Base-by-base conservation (phyloP, 2,329 filamentous ascomycete genomes). In the Xylaria sp. region DNA sequence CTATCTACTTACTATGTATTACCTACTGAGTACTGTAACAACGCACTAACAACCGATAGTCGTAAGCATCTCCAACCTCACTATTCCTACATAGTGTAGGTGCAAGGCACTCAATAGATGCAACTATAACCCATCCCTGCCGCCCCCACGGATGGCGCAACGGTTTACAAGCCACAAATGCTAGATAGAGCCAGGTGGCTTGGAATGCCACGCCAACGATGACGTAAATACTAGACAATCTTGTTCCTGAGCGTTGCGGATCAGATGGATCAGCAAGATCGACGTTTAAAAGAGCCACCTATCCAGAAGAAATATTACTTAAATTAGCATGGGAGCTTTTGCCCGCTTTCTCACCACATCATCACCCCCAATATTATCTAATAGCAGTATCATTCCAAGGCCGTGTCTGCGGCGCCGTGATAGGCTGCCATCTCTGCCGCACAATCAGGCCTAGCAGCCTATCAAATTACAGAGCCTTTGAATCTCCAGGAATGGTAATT, bases 151-250 rank as follows among this genome's bases (percentile, higher is more conserved):
- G 37, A 35, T 40, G 25, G 55, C 32, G 63, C 25, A 57, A 67
- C 53, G 35, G 60, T 50, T 50, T 44, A 21, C 62, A 59, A 60
- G 50, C 47, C 64, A 54, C 55, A 25, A n/a, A 29, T 40, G 37
- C 51, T 21, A 23, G 50, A 44, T 44, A 18, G n/a, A 51, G 23
- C 55, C 32, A 65, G 42, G 47, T 63, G 65, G 65, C 62, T 60
- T 63, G 21, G 27, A 53, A 51, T 62, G 65, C 69, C 59, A 63
- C 60, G 55, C 64, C 25, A 42, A 48, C 59, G 35, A 66, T 70
- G 69, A 66, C 65, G 66, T 63, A 70, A 42, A 40, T 18, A 54
- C 16, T 53, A 10, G 37, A 40, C 21, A 51, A 8, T 12, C 27
- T 16, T 37, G 37, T 51, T 55, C 62, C 29, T 35, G 44, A 59